Evolutionary conservation across 2,329 filamentous ascomycete genomes (phyloP), one percentile per base, ranked within the genome.

Genomic region (Raffaelea arxii): DNA sequence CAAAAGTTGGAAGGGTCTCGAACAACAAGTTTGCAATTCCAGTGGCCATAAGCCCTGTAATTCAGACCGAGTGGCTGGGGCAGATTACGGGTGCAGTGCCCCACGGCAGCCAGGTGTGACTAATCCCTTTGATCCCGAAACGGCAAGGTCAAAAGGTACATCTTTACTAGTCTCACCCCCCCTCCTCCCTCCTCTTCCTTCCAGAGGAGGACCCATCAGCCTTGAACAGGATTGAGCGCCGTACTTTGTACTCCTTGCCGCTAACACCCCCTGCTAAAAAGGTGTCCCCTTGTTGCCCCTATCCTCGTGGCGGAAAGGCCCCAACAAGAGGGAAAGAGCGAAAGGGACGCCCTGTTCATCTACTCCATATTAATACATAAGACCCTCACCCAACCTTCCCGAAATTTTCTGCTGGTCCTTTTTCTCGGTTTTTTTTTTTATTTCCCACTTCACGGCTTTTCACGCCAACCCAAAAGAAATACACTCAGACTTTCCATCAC

Each of bases 161-260:
- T 51, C 16, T 25, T 16, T n/a, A 27, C 35, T 57, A 57, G 41
- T 22, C 41, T 35, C 55, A 57, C 55, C 12, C 55, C 53, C 51
- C 54, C 49, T 48, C 48, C 49, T 43, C 41, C 41, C 48, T 19
- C 42, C 38, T 23, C 27, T 32, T 32, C 27, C 27, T 9, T 32
- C 27, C n/a, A n/a, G n/a, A n/a, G n/a, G n/a, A n/a, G n/a, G n/a
- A 16, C 23, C 38, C 38, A 41, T 16, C 38, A 44, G 32, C 25
- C 23, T 32, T 46, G 47, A 51, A 47, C 49, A 53, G 47, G 48
- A 32, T 46, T 43, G 39, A 30, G 35, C 25, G 44, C 44, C 44
- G 27, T 36, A 46, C 32, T 36, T 24, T 30, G 6, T 16, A 7
- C 16, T 24, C 41, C 24, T 30, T 41, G 9, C 46, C 44, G 42